Evolutionary conservation across 108 stramenopile species (phyloP), one percentile per base, ranked within the genome.

Genomic region (Licmophora abbreviata): DNA sequence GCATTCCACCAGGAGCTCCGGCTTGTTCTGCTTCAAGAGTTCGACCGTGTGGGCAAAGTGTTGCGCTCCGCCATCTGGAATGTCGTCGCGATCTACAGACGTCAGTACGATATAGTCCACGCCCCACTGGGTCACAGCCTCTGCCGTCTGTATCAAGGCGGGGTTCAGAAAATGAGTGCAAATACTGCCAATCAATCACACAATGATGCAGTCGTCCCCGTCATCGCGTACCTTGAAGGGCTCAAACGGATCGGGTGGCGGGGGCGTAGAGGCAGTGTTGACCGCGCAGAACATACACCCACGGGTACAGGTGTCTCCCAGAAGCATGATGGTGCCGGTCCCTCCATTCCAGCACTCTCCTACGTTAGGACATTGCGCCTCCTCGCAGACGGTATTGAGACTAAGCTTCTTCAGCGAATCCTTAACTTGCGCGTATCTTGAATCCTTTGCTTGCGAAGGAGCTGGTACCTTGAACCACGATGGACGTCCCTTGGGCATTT

Each of bases 261-360:
- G 87, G 23, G 99, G 99, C 24, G 73, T 70, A 27, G 68, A 46
- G 51, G 66, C 64, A 1, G 99, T 99, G 61, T 96, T 97, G 24
- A 99, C 95, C 1, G 92, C 87, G 60, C 99, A 99, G 62, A 99
- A 99, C 68, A 84, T 79, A 68, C 99, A 99, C 7, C 97, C 99
- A 10, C 99, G 65, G 5, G 97, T 98, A 59, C 97, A 99, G 0
- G 96, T 97, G 61, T 99, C 98, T 4, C 98, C 99, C 72, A 99
- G 56, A 18, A 99, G 63, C 99, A 99, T 99, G 52, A 99, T 97
- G 0, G 99, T 99, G 12, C 94, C 99, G 2, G 96, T 98, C 7
- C 96, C 99, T 6, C 99, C 99, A 66, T 85, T 89, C 99, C 99
- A 99, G 57, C 99, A 99, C 66, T 99, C 99, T 33, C 99, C 99